Base-by-base conservation (phyloP, 2,329 filamentous ascomycete species). In the Colletotrichum costaricense region DNA sequence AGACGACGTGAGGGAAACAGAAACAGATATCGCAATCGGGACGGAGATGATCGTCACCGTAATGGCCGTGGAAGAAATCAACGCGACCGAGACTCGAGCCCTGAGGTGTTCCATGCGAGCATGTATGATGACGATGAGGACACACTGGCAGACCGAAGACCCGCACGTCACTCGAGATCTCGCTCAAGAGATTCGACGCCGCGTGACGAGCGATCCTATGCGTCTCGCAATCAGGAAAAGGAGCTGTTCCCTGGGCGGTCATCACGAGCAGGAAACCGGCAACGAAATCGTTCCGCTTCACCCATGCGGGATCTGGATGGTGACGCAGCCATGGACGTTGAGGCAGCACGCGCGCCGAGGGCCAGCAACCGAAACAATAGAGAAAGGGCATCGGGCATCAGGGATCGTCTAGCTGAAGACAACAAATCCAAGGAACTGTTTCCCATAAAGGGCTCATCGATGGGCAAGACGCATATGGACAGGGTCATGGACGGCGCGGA, bases 101-200 rank as follows among this genome's bases (percentile, higher is more conserved):
- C 88, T 46, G 85, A 87, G 72, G 83, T 85, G 0, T 96, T 95
- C 77, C 91, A 93, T 77, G 93, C 92, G 46, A 93, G 90, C 78
- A 93, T 98, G 86, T 97, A 97, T 82, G 95, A 97, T 76, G 95
- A 97, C 78, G 89, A 90, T 73, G 83, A 83, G 52, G 79, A 79
- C 22, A 77, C 82, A 19, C 83, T 80, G 46, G 79, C 85, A 26
- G 71, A 55, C 58, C 76, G 46, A 75, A 33, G 65, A 74, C 52
- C 69, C 76, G 28, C 73, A 81, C 85, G 42, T 85, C 85, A n/a
- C 76, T 68, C 77, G 72, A 76, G 76, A 33, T 79, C 79, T 6
- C 69, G 46, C 4, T 80, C 79, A 33, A 76, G 75, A 56, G 69
- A 57, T 2, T 62, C 38, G 16, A 59, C n/a, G 19, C 80, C 79